These are phyloP conservation scores for Cordyceps javanica DNA, from an alignment of 2,329 filamentous ascomycete species.

Conservation along the genomic window DNA sequence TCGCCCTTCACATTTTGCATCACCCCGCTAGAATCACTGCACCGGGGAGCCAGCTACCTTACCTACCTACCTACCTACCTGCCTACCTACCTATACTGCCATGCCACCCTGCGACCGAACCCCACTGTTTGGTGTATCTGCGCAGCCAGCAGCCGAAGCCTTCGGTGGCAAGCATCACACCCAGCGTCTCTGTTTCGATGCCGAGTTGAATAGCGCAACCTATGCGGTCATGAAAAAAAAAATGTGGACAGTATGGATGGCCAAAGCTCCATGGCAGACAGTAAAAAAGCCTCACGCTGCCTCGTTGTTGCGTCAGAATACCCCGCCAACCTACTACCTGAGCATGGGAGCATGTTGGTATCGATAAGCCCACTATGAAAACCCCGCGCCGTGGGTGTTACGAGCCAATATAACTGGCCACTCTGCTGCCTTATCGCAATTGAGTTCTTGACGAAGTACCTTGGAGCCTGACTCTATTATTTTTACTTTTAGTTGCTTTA, in stretches of 20 bases:
- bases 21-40: neutral
- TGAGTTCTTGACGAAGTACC: constrained; percentile 1
- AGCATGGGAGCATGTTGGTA: constrained; percentile 5
- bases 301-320: neutral
- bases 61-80: neutral
- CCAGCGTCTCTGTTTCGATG: neutral
- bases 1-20: neutral
- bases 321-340: neutral
- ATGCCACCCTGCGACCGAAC: neutral
- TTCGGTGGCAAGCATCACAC: neutral
- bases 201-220: neutral
- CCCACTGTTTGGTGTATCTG: neutral
- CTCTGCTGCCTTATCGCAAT: constrained; percentile 8
- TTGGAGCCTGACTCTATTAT: neutral
- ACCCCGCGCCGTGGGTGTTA: constrained; percentile 8
- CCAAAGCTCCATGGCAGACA: constrained; percentile 1
- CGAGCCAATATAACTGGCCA: neutral
- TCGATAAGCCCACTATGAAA: constrained; percentile 11
- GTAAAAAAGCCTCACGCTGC: constrained; percentile 4
- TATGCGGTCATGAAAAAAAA: neutral
- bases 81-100: neutral
- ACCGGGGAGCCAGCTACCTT: neutral
- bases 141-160: neutral
- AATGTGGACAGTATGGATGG: neutral
- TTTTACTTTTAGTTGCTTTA: neutral